Evolutionary conservation across 1,284 basidiomycete genomes (phyloP).

Genomic region (Sporisorium exsertum): DNA sequence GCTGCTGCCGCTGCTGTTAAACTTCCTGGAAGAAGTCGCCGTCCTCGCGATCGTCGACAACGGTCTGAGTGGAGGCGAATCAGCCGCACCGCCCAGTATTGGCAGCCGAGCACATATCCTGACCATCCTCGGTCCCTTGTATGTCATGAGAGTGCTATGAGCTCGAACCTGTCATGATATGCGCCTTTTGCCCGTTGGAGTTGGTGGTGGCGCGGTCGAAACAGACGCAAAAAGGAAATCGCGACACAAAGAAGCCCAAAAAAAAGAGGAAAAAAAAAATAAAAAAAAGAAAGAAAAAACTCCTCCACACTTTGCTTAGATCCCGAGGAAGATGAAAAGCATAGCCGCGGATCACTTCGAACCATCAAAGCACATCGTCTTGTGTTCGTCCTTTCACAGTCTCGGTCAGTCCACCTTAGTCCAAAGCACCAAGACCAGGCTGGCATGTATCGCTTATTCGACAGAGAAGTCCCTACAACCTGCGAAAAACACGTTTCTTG

Average conservation of each 20-base stretch:
- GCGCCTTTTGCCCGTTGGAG: background rate
- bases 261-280: constrained; percentile 3
- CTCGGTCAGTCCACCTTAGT: background rate
- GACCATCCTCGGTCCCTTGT: background rate
- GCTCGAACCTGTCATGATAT: background rate
- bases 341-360: constrained; percentile 6
- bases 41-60: background rate
- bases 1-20: background rate
- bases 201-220: background rate
- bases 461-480: constrained; percentile 2
- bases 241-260: background rate
- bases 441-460: background rate
- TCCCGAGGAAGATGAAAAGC: constrained; percentile 5
- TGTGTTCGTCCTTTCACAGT: background rate
- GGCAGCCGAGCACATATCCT: background rate
- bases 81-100: background rate
- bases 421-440: background rate
- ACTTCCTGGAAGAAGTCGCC: background rate
- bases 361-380: background rate
- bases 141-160: background rate
- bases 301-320: constrained; percentile 3
- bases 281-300: constrained; percentile 1
- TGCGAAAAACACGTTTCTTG: constrained; percentile 30
- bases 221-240: background rate
- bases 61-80: background rate